Conservation (phyloP, 257 asterid species). For the Primulina huaijiensis region DNA sequence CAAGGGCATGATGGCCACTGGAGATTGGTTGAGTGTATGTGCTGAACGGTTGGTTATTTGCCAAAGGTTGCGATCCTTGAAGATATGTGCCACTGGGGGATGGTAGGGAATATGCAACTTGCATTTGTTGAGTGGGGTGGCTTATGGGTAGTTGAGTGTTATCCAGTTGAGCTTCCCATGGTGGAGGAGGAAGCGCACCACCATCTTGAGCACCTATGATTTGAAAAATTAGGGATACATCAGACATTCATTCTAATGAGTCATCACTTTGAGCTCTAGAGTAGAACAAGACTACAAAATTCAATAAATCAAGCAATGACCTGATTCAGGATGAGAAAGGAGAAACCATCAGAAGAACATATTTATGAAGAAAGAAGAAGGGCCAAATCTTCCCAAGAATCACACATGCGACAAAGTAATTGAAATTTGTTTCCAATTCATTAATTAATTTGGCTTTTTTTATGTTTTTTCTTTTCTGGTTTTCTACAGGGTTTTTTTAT, state of each 20-base stretch:
- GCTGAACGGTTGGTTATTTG: slow-evolving; percentile 29
- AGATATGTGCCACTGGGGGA: slow-evolving; percentile 39
- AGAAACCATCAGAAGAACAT: no score
- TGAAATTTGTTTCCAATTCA: background rate
- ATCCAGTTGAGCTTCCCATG: slow-evolving; percentile 84
- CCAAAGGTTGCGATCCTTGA: slow-evolving; percentile 37
- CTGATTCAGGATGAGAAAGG: background rate
- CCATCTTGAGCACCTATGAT: slow-evolving; percentile 49
- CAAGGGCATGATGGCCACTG: slow-evolving; percentile 35
- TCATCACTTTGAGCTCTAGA: background rate
- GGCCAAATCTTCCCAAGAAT: background rate
- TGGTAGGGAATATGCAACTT: slow-evolving; percentile 42
- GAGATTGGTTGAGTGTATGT: background rate
- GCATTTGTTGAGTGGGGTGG: slow-evolving; percentile 47
- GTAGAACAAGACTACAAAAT: background rate
- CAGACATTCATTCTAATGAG: background rate
- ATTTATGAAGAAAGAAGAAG: background rate
- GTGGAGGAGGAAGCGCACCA: slow-evolving; percentile 77
- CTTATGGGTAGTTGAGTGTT: slow-evolving; percentile 32
- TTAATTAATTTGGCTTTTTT: no score
- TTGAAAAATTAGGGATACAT: background rate
- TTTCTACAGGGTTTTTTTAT: background rate
- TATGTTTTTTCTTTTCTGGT: background rate
- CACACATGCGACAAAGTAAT: background rate
- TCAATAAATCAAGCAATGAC: background rate